Base-by-base conservation (phyloP, 2,329 filamentous ascomycete species). In the Epichloe sylvatica region DNA sequence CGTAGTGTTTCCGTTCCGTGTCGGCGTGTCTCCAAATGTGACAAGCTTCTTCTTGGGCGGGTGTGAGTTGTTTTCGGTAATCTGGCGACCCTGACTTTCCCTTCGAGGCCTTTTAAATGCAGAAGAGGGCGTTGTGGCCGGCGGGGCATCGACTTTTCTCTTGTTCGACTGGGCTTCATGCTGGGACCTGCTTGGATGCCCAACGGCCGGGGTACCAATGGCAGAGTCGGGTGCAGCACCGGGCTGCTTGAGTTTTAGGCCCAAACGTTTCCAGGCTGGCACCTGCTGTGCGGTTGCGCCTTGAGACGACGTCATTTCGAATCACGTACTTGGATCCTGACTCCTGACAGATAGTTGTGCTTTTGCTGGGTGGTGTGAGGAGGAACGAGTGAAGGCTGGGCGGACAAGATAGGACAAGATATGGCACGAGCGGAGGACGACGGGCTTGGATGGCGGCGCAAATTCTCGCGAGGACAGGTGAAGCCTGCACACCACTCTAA, bases 241-340 rank as follows among this genome's bases (percentile, higher is more conserved):
- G 50, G 60, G 57, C 53, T 63, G 60, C 65, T 79, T 80, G 66
- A 79, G 76, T 70, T 78, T 78, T 61, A 80, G 73, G 65, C 77
- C 77, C 70, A 79, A 73, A 70, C 74, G 73, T 62, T 80, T 80
- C 76, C 77, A 80, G 55, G 76, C 76, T 51, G 77, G 76, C 54
- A 75, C 67, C 57, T 68, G 69, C 62, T 70, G 69, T 53, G 66
- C 60, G 65, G 68, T 66, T 66, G 69, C 64, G 59, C 61, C 63
- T 57, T 64, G 63, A 60, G 68, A 62, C 57, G 68, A 69, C 57
- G 65, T 69, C 68, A 73, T 73, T 62, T 58, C 65, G 40, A 13
- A 13, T 39, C 44, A 17, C 34, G 38, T 33, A 36, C 34, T 36
- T 12, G n/a, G 46, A 47, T 41, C 12, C 44, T 41, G 37, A 35